Percentiles rank a stretch among this genome's conserved stretches.
Evolutionary conservation across 2,329 filamentous ascomycete genomes (phyloP).

Genomic region (Fusarium aywerte): DNA sequence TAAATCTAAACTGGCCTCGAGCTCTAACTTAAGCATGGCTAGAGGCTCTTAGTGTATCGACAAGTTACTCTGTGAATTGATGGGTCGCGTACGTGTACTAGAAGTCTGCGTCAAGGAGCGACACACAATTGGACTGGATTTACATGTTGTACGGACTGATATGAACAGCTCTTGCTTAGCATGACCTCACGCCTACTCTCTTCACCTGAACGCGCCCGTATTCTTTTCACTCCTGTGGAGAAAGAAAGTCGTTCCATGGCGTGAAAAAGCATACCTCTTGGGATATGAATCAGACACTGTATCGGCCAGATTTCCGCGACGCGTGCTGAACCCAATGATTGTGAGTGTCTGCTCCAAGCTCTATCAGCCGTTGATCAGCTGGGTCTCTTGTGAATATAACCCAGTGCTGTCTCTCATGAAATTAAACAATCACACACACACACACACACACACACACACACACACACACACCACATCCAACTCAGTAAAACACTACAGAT

Average conservation of each 20-base stretch:
- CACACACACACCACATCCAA: too few relatives aligned
- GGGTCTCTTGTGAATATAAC: background rate
- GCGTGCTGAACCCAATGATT: background rate
- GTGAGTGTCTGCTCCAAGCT: background rate
- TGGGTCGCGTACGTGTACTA: background rate
- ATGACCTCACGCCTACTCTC: background rate
- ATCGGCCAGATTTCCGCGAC: background rate
- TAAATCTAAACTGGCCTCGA: background rate
- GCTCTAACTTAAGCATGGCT: background rate
- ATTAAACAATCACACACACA: background rate
- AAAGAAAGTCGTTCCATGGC: background rate
- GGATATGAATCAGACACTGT: background rate
- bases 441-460: too few relatives aligned
- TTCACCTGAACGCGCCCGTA: background rate
- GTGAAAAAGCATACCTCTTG: background rate
- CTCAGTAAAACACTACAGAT: background rate
- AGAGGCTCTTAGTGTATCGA: background rate
- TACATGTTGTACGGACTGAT: too few relatives aligned
- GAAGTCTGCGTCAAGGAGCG: background rate
- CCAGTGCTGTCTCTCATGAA: background rate
- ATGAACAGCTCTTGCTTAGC: background rate
- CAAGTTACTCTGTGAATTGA: background rate
- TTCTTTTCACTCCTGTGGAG: background rate
- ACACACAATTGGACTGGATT: background rate
- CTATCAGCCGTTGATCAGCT: background rate